Base-by-base conservation (phyloP, 1,284 basidiomycete species). In the Coniferiporia weirii region DNA sequence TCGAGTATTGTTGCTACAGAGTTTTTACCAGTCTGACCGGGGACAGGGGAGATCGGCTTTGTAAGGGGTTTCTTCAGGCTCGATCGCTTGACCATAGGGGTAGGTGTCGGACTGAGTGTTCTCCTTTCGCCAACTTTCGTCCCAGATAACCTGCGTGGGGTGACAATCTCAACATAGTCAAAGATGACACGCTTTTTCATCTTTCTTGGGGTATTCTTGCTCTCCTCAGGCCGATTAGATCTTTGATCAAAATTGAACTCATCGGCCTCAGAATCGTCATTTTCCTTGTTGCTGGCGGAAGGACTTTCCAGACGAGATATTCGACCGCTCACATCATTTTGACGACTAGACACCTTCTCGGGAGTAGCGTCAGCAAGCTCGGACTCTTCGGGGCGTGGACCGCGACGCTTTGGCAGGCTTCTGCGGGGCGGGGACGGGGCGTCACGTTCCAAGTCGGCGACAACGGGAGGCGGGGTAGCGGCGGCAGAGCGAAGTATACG, bases 101-200 rank as follows among this genome's bases (percentile, higher is more conserved):
- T 7, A 6, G 22, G 35, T 13, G 54, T 56, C 12, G 27, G 20
- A 40, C 12, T 32, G 12, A 9, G 40, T 22, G 15, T 17, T 6
- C 17, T 15, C 46, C 10, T 15, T 15, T 32, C 46, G 8, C 7
- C 13, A 15, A 22, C 34, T 56, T 13, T 19, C 15, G 17, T 48
- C 52, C 36, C 13, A 7, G 44, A n/a, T 46, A 32, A 35, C 36
- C 66, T 47, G 1, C 5, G 70, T 64, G 49, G 70, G 0, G 75
- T 73, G 13, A 61, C 58, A 20, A 79, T 75, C 55, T 76, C 75
- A 4, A 79, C 73, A 13, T 67, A 74, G 40, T 77, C 69, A 65
- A 79, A 62, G 53, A 79, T 45, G 58, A 71, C 44, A 8, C 77
- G 71, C 12, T 36, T 54, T 15, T 20, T 20, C 12, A 38, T 19